Evolutionary conservation across 1,284 basidiomycete species (phyloP).

Genomic region (Papiliotrema terrestris): DNA sequence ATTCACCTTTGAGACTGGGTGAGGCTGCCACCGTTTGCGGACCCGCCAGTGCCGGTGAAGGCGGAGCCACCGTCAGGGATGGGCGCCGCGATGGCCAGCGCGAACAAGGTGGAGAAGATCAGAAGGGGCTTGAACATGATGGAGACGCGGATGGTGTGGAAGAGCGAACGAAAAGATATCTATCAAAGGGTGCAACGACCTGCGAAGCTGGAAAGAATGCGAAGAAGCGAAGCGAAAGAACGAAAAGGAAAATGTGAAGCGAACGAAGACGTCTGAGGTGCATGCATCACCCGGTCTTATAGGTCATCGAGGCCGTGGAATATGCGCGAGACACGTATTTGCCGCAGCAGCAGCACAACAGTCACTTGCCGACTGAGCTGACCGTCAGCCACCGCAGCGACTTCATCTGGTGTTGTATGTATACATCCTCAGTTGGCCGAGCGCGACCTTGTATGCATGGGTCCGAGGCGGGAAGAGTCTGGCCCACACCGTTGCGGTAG

Average conservation of each 20-base stretch:
- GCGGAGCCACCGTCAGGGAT: conserved; percentile 19
- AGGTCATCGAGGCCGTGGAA: background rate
- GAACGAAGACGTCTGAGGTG: background rate
- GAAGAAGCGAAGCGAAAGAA: background rate
- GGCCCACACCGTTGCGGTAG: no score
- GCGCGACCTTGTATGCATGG: no score
- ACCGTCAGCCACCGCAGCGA: no score
- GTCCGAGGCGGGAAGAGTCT: no score
- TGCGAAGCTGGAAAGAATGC: background rate
- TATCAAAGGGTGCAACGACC: no score
- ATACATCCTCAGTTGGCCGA: no score
- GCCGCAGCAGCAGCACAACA: no score
- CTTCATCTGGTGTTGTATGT: no score
- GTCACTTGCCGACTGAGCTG: no score
- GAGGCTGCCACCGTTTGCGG: conserved; percentile 29
- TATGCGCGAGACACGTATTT: background rate
- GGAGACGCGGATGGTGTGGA: background rate
- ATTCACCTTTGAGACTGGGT: conserved; percentile 16
- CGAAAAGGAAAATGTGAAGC: background rate
- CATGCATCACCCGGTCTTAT: background rate
- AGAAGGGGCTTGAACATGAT: conserved; percentile 1
- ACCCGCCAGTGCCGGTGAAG: conserved; percentile 31
- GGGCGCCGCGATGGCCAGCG: conserved; percentile 18
- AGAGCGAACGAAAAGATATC: no score
- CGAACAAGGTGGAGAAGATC: background rate